A percentile compares a stretch with the other conserved stretches of the same genome.
phyloP scores from a whole-genome alignment of 139 green algal genomes.

The Chara braunii region DNA sequence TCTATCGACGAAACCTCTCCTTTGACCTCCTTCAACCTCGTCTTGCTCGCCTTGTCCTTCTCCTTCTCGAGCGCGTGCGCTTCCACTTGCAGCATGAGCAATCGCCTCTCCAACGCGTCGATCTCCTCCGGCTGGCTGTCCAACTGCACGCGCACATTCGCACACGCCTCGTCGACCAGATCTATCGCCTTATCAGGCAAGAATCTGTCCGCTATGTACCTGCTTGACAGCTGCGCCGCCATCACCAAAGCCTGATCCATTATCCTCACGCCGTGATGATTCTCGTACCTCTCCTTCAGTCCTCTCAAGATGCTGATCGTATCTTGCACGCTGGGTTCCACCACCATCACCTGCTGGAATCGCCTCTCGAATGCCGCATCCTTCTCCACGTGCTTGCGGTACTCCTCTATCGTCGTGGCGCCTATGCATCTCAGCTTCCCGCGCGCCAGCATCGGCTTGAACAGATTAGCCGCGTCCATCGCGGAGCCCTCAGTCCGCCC shows the following conservation, averaged over 20 bases:
- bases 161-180: conserved; percentile 74
- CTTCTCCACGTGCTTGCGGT: conserved; percentile 51
- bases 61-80: conserved; percentile 72
- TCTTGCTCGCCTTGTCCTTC: conserved; percentile 62
- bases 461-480: conserved; percentile 90
- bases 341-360: conserved; percentile 58
- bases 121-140: conserved; percentile 71
- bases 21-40: conserved; percentile 54
- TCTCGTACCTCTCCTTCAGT: conserved; percentile 77
- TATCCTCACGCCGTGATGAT: conserved; percentile 63
- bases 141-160: conserved; percentile 60
- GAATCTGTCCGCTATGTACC: conserved; percentile 62
- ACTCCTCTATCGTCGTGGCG: conserved; percentile 46
- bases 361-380: conserved; percentile 49
- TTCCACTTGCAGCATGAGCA: conserved; percentile 49
- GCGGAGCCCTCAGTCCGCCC: conserved; percentile 34
- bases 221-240: conserved; percentile 56
- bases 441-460: conserved; percentile 92
- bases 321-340: conserved; percentile 72
- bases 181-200: conserved; percentile 88
- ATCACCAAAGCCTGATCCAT: conserved; percentile 64
- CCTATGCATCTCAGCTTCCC: conserved; percentile 90
- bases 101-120: conserved; percentile 67
- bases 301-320: conserved; percentile 90
- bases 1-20: conserved; percentile 61